Evolutionary conservation across 2,329 filamentous ascomycete species (phyloP).

Genomic region (Clonostachys rhizophaga): DNA sequence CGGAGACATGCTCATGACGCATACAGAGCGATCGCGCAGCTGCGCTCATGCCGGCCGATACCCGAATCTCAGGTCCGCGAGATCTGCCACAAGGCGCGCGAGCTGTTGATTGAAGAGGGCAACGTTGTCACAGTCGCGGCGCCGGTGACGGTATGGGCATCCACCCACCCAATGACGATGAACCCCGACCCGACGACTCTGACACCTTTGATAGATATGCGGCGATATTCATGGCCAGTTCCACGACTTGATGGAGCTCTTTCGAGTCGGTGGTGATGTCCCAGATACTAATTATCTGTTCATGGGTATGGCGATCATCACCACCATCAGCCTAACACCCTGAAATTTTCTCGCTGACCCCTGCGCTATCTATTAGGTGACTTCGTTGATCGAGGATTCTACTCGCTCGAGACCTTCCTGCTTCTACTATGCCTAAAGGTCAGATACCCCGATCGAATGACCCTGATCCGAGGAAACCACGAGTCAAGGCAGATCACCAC

Average conservation of each 20-base stretch:
- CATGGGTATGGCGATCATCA: slow-evolving; percentile 60
- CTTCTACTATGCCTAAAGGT: slow-evolving; percentile 95
- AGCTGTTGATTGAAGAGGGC: slow-evolving; percentile 94
- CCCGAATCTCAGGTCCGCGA: slow-evolving; percentile 94
- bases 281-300: slow-evolving; percentile 96
- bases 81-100: slow-evolving; percentile 93
- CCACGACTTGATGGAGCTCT: slow-evolving; percentile 95
- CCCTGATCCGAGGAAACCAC: slow-evolving; percentile 90
- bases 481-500: slow-evolving; percentile 96
- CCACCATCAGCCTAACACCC: background rate
- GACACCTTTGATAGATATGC: slow-evolving; percentile 62
- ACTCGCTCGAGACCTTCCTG: slow-evolving; percentile 94
- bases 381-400: slow-evolving; percentile 97
- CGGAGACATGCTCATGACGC: background rate
- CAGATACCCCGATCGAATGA: slow-evolving; percentile 95
- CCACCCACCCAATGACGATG: background rate
- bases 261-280: slow-evolving; percentile 87
- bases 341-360: background rate
- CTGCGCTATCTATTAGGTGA: slow-evolving; percentile 54
- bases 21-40: slow-evolving; percentile 82
- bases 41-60: slow-evolving; percentile 93
- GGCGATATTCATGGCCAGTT: slow-evolving; percentile 97
- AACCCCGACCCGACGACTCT: background rate
- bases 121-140: slow-evolving; percentile 95
- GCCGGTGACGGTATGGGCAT: slow-evolving; percentile 72